Evolutionary conservation across 1,139 yeast species (phyloP).

Genomic region (Geotrichum candidum): DNA sequence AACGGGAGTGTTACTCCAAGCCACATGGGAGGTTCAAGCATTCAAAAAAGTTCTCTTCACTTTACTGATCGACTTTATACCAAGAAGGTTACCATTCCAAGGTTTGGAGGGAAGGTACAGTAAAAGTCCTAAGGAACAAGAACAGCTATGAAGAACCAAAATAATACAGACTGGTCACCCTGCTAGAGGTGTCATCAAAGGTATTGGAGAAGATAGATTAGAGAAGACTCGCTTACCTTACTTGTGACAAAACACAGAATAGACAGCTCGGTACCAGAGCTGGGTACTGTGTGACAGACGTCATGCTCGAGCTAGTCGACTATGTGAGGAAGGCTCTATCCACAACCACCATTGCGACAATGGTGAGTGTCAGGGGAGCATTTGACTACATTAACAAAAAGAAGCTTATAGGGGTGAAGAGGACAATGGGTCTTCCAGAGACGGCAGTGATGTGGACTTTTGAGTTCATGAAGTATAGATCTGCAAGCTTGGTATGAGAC

Average conservation of each 20-base stretch:
- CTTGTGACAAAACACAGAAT: conserved; percentile 6
- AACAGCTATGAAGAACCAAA: not conserved
- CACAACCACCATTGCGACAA: conserved; percentile 8
- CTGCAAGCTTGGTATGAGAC: not conserved
- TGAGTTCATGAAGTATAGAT: not conserved
- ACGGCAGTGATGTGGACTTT: not conserved
- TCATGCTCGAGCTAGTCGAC: conserved; percentile 10
- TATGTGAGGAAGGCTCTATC: not conserved
- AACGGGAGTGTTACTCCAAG: not conserved
- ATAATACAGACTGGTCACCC: not conserved
- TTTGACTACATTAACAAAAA: conserved; percentile 19
- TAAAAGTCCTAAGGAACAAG: not conserved
- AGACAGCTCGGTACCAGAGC: conserved; percentile 17
- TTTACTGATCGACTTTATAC: not conserved
- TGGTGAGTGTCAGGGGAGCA: conserved; percentile 21
- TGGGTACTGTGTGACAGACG: conserved; percentile 18
- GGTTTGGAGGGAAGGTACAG: not conserved
- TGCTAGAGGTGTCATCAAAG: too few species aligned
- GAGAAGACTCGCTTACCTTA: not conserved
- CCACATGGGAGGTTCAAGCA: not conserved
- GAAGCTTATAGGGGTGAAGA: conserved; percentile 11
- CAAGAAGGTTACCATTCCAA: not conserved
- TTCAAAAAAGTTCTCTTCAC: not conserved
- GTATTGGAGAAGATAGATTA: too few species aligned
- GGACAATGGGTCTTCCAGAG: not conserved